A percentile compares a stretch with the other conserved stretches of the same genome.
Evolutionary conservation across 169 alveolate species (phyloP).

Genomic region (Eimeria sp.): DNA sequence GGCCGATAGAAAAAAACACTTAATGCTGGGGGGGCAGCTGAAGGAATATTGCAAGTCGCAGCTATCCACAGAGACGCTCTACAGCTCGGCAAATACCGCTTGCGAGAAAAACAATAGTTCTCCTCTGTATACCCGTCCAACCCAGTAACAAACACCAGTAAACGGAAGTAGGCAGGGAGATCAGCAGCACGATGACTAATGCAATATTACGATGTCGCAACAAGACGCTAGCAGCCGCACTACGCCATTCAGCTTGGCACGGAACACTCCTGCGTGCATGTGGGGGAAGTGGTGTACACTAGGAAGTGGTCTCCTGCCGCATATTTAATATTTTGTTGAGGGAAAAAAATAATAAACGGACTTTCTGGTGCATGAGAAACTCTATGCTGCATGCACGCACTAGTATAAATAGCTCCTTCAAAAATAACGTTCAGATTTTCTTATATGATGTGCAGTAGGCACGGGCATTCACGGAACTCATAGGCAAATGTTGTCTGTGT

Average conservation of each 20-base stretch:
- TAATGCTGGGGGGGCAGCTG: background rate
- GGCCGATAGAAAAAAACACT: too few species aligned
- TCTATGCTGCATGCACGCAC: background rate
- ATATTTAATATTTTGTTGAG: background rate
- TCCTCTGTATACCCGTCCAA: background rate
- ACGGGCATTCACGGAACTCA: too few species aligned
- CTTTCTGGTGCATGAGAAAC: background rate
- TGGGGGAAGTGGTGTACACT: background rate
- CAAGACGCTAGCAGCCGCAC: background rate
- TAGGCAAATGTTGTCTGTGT: background rate
- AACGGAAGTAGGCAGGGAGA: background rate
- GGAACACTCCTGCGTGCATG: background rate
- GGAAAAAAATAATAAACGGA: background rate
- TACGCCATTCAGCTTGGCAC: background rate
- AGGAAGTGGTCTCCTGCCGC: background rate
- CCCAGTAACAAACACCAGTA: background rate
- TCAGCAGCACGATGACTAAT: background rate
- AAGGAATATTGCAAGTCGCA: background rate
- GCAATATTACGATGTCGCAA: background rate
- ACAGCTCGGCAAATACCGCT: background rate
- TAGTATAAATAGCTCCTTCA: background rate
- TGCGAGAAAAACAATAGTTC: background rate
- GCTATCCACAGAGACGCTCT: background rate
- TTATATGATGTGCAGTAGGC: background rate
- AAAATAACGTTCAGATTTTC: background rate